Base-by-base conservation (phyloP, 495 filamentous ascomycete genomes). In the Lophiostoma macrostomum region DNA sequence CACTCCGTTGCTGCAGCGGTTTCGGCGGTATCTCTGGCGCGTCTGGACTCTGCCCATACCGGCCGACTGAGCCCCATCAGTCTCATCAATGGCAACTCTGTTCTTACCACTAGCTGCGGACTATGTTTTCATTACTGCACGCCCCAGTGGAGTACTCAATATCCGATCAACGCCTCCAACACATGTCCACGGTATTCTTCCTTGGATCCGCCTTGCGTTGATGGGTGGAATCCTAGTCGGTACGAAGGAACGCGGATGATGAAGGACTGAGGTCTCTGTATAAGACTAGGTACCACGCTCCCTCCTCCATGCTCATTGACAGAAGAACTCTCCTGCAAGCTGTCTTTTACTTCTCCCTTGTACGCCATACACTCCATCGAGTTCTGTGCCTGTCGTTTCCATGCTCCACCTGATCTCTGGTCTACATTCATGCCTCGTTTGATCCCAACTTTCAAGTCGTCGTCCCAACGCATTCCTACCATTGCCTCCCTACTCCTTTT, bases 401-500 rank as follows among this genome's bases (percentile, higher is more conserved):
- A 18, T 22, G 7, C 19, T 42, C 11, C 11, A 42, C 38, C 35
- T 22, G 8, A 7, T 22, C 19, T 14, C 7, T 14, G 38, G 8
- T 42, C 34, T 39, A 34, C 23, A 11, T 39, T 38, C 40, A 56
- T 56, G 52, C 52, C 23, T 46, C 24, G 5, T 18, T 13, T 25
- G 6, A 20, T 53, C 4, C 12, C 23, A 10, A 32, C 31, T 20
- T 30, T n/a, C n/a, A 11, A 20, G 11, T 20, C 35, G 35, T 35
- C 41, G 16, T 25, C 23, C 4, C 46, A 19, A 12, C 18, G 4
- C 36, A 24, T 46, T 13, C 10, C 25, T 36, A 5, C 27, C 36
- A 18, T 30, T 41, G 6, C 28, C 23, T 40, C 43, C 25, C 14
- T 53, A 16, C 37, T 50, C 25, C 24, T 60, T 13, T 16, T 58